These are phyloP conservation scores for Pseudocercospora eumusae DNA, from an alignment of 2,329 filamentous ascomycete species.

Conservation along the genomic window DNA sequence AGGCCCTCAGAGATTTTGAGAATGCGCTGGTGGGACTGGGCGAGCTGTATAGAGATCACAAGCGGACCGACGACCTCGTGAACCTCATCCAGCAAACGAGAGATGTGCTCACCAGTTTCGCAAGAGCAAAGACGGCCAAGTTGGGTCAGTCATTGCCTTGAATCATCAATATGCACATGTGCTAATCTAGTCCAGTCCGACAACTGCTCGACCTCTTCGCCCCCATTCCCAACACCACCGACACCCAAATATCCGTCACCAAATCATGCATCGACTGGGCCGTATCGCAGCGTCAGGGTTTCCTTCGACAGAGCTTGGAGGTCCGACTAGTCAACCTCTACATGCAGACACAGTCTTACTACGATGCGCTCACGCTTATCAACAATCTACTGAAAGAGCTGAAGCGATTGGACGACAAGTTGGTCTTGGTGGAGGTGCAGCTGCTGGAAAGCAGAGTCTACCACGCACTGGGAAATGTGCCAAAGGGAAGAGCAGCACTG, in stretches of 20 bases:
- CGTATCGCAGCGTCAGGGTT: slow-evolving; percentile 87
- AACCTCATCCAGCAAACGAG: slow-evolving; percentile 87
- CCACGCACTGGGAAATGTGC: slow-evolving; percentile 93
- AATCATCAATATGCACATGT: neutral
- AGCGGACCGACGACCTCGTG: slow-evolving; percentile 79
- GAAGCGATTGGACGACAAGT: slow-evolving; percentile 97
- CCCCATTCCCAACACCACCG: slow-evolving; percentile 88
- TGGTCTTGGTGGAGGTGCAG: slow-evolving; percentile 96
- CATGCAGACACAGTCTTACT: slow-evolving; percentile 97
- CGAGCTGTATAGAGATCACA: slow-evolving; percentile 87
- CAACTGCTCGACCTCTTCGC: slow-evolving; percentile 95
- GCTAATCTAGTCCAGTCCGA: slow-evolving; percentile 59
- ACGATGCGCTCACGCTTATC: slow-evolving; percentile 94
- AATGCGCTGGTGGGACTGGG: slow-evolving; percentile 82
- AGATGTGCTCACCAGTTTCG: slow-evolving; percentile 89
- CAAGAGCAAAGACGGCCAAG: slow-evolving; percentile 98
- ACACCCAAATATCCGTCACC: slow-evolving; percentile 91
- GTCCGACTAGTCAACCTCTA: slow-evolving; percentile 89
- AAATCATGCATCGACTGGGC: slow-evolving; percentile 99
- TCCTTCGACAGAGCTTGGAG: slow-evolving; percentile 97
- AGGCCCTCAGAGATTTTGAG: slow-evolving; percentile 89
- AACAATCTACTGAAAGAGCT: slow-evolving; percentile 94
- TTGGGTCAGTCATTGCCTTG: slow-evolving; percentile 65
- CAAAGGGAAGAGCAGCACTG: slow-evolving; percentile 91
- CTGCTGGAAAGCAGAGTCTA: slow-evolving; percentile 96